Percentiles rank a stretch among this genome's conserved stretches.
Conservation (phyloP, 2,329 filamentous ascomycete genomes). For the Pseudogymnoascus sp. region DNA sequence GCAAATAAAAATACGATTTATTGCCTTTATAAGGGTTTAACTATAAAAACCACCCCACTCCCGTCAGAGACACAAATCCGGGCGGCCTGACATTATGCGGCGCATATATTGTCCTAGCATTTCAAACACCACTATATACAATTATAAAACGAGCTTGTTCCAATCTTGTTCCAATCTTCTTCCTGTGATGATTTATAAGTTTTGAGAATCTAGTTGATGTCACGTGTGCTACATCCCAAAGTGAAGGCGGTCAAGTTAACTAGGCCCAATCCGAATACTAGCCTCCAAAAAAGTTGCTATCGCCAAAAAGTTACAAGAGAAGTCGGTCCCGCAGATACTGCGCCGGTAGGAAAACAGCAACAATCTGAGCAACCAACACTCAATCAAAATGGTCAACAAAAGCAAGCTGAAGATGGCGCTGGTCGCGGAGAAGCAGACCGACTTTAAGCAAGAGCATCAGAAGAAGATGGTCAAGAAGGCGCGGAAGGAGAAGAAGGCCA, state of each 20-base stretch:
- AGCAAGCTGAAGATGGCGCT: constrained; percentile 47
- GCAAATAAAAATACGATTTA: background rate
- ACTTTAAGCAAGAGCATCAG: constrained; percentile 40
- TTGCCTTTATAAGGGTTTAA: background rate
- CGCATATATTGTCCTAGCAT: background rate
- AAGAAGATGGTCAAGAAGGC: constrained; percentile 31
- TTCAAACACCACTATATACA: background rate
- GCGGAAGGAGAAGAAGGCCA: constrained; percentile 29
- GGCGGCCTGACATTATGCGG: background rate
- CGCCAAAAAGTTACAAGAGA: constrained; percentile 7
- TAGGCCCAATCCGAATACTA: constrained; percentile 8
- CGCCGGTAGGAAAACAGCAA: background rate
- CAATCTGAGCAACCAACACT: background rate
- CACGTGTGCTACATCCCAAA: background rate
- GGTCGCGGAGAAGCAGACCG: constrained; percentile 46
- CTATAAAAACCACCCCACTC: background rate
- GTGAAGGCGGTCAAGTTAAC: constrained; percentile 7
- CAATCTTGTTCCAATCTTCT: background rate
- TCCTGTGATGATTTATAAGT: background rate
- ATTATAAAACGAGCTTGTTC: background rate
- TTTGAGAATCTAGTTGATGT: background rate
- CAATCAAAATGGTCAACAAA: constrained; percentile 29
- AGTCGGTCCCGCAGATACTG: constrained; percentile 4
- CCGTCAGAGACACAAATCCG: background rate
- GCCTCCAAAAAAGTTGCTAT: constrained; percentile 10